Base-by-base conservation (phyloP, 371 early-diverging fungal species). In the Ordospora colligata region DNA sequence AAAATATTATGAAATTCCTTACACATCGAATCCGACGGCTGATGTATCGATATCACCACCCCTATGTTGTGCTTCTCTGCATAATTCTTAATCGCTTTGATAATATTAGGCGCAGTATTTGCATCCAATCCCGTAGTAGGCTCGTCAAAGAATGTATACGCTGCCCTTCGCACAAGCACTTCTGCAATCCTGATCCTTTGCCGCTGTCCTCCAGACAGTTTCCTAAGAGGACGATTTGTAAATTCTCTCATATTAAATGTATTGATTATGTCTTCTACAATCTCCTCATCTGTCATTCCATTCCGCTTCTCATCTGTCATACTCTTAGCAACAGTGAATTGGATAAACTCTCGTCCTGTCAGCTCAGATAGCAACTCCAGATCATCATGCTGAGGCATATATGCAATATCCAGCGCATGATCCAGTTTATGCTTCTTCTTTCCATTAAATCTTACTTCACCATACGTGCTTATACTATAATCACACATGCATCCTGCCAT, bases 391-490 rank as follows among this genome's bases (percentile, higher is more conserved):
- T 32, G 32, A 32, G 32, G 32, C 32, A 32, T 32, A 32, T 32
- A 32, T 32, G 72, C 12, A n/a, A 27, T 54, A 17, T 45, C 37
- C 0, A 14, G 45, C 2, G 45, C 11, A 44, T 58, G 47, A 27
- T 51, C 19, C 17, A 14, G 54, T 32, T 32, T 49, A 14, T 19
- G 44, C 3, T 54, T 53, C 32, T 27, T 19, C 66, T 58, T 22
- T 43, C 75, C 47, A 54, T 67, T 54, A 46, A 83, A 79, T 52
- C 79, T 67, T 21, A 87, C 80, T 14, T 77, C 75, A 86, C 87
- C 44, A 90, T 85, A 21, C 86, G 87, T 53, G 88, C 87, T 74
- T 85, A 88, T 63, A 68, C 70, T 43, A 87, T 86, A 8, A 1
- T 32, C 32, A 32, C 32, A 32, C 5, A 2, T 32, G 5, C 32